Conservation (phyloP, 2,329 filamentous ascomycete species). For the Alternaria ethzedia region DNA sequence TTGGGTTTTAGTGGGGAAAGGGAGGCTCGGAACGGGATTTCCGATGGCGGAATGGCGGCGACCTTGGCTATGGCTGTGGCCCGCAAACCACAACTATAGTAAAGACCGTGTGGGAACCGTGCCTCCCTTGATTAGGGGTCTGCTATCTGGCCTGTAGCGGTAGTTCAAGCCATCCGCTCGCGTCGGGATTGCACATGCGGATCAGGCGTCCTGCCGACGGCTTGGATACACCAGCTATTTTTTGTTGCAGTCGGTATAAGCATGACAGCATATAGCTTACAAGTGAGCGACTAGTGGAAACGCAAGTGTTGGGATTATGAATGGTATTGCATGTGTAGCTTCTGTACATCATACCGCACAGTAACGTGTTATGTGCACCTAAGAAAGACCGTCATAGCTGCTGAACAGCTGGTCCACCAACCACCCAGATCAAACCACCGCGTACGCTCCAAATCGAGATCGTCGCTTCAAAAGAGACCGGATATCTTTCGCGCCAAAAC, state of each 20-base stretch:
- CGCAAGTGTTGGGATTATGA: background rate
- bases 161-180: background rate
- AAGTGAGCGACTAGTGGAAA: background rate
- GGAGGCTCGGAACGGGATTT: constrained; percentile 5
- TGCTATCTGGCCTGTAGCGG: background rate
- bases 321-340: background rate
- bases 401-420: background rate
- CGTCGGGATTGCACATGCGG: background rate
- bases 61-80: background rate
- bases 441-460: constrained; percentile 7
- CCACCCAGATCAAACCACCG: background rate
- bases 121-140: background rate
- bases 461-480: constrained; percentile 10
- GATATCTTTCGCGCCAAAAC: constrained; percentile 30
- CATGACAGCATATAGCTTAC: background rate
- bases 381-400: background rate
- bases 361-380: background rate
- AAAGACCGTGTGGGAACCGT: background rate
- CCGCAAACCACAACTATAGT: background rate
- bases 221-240: background rate
- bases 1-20: background rate
- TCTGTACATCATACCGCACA: background rate
- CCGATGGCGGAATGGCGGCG: background rate
- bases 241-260: background rate
- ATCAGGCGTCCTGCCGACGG: background rate